These are phyloP conservation scores for Phytophthora sansomeana DNA, from an alignment of 352 stramenopile genomes.

Conservation along the genomic window DNA sequence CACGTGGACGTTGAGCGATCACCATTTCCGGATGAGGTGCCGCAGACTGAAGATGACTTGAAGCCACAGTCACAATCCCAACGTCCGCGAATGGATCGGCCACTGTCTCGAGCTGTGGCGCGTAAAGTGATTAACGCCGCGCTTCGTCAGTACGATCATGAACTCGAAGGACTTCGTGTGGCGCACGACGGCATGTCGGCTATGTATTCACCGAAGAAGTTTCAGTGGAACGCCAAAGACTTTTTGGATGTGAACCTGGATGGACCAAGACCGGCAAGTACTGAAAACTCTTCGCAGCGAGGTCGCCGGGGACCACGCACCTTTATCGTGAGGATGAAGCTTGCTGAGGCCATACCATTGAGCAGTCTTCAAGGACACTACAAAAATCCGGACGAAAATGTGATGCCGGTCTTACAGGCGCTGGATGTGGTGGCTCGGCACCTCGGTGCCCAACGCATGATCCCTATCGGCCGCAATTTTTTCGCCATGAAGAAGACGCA, in stretches of 20 bases:
- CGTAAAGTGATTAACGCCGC: slow-evolving; percentile 60
- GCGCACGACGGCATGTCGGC: slow-evolving; percentile 70
- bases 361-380: slow-evolving; percentile 50
- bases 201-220: slow-evolving; percentile 50
- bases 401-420: slow-evolving; percentile 66
- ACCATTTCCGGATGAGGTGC: slow-evolving; percentile 11
- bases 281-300: slow-evolving; percentile 17
- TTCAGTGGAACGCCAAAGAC: slow-evolving; percentile 56
- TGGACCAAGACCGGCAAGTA: slow-evolving; percentile 4
- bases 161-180: slow-evolving; percentile 51
- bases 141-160: slow-evolving; percentile 47
- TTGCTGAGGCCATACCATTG: slow-evolving; percentile 58
- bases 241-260: slow-evolving; percentile 64
- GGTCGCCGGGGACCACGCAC: slow-evolving; percentile 37
- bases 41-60: slow-evolving; percentile 34
- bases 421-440: slow-evolving; percentile 71
- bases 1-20: slow-evolving; percentile 60
- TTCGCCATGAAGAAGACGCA: slow-evolving; percentile 71
- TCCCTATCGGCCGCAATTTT: slow-evolving; percentile 71
- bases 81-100: slow-evolving; percentile 49
- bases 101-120: slow-evolving; percentile 49
- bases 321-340: slow-evolving; percentile 71
- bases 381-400: slow-evolving; percentile 58
- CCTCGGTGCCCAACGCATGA: slow-evolving; percentile 57
- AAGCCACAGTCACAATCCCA: slow-evolving; percentile 3